Percentiles rank a stretch among this genome's conserved stretches.
Conservation (phyloP, 352 stramenopile genomes). For the Pythium phragmitis region DNA sequence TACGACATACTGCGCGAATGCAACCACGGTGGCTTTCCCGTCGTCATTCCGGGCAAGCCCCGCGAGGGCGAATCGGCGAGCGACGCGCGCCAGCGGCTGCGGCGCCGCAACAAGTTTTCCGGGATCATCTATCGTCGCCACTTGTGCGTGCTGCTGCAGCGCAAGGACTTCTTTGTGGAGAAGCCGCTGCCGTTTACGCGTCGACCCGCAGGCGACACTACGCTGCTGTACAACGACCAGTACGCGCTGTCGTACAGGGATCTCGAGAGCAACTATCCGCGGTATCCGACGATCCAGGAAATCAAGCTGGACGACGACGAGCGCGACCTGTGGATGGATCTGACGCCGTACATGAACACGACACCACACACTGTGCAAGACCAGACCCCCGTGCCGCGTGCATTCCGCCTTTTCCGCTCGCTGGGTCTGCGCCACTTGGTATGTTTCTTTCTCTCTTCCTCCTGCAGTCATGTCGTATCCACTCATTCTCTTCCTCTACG, state of each 20-base stretch:
- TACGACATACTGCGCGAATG: slow-evolving; percentile 71
- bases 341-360: slow-evolving; percentile 97
- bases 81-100: slow-evolving; percentile 23
- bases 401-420: slow-evolving; percentile 97
- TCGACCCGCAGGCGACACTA: slow-evolving; percentile 72
- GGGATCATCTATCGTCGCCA: slow-evolving; percentile 80
- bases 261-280: slow-evolving; percentile 83
- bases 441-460: slow-evolving; percentile 9
- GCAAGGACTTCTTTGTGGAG: slow-evolving; percentile 84
- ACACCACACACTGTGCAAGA: slow-evolving; percentile 96
- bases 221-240: slow-evolving; percentile 84
- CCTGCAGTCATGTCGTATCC: background rate
- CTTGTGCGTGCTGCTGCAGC: slow-evolving; percentile 75
- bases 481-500: background rate
- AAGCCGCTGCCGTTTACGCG: slow-evolving; percentile 78
- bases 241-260: slow-evolving; percentile 84
- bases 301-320: slow-evolving; percentile 92
- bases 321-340: slow-evolving; percentile 88
- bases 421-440: slow-evolving; percentile 95
- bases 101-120: slow-evolving; percentile 47
- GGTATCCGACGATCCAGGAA: slow-evolving; percentile 77
- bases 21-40: slow-evolving; percentile 75
- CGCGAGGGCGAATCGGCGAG: slow-evolving; percentile 36
- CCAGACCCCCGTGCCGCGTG: slow-evolving; percentile 90
- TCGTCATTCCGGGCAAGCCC: slow-evolving; percentile 47